Conservation (phyloP, 257 asterid genomes). For the Capsicum pubescens region DNA sequence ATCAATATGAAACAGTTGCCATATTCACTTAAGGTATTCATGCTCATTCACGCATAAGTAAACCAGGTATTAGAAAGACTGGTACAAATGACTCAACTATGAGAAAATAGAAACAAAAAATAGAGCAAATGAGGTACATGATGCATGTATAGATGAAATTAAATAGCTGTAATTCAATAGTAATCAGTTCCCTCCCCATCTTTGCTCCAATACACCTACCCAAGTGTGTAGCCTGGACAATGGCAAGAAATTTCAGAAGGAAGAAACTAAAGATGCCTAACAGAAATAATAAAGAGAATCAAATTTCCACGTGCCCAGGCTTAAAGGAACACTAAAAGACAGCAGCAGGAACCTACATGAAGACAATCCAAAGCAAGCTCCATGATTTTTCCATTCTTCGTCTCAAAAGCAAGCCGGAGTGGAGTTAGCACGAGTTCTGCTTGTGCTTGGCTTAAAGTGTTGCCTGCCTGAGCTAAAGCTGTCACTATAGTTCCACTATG, state of each 20-base stretch:
- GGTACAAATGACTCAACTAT: neutral
- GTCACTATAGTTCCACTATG: slow-evolving; percentile 53
- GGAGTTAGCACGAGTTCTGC: slow-evolving; percentile 91
- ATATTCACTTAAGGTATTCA: neutral
- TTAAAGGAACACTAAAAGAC: slow-evolving; percentile 18
- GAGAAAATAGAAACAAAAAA: slow-evolving; percentile 12
- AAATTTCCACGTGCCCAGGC: neutral
- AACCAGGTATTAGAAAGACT: neutral
- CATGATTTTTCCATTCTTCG: slow-evolving; percentile 77
- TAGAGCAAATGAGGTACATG: slow-evolving; percentile 7
- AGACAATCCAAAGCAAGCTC: slow-evolving; percentile 99
- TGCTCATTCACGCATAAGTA: neutral
- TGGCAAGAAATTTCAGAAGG: slow-evolving; percentile 1
- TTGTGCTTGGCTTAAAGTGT: slow-evolving; percentile 79
- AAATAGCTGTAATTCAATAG: slow-evolving; percentile 17
- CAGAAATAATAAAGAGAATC: neutral
- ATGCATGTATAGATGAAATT: neutral
- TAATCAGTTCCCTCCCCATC: slow-evolving; percentile 2
- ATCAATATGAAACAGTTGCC: neutral
- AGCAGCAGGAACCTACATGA: slow-evolving; percentile 73
- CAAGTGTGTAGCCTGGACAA: slow-evolving; percentile 6
- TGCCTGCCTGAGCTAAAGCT: slow-evolving; percentile 81
- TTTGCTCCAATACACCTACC: slow-evolving; percentile 16
- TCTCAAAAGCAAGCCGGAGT: slow-evolving; percentile 87
- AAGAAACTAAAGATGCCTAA: slow-evolving; percentile 13